Evolutionary conservation across 2,329 filamentous ascomycete species (phyloP).

Genomic region (Pleomassaria siparia): DNA sequence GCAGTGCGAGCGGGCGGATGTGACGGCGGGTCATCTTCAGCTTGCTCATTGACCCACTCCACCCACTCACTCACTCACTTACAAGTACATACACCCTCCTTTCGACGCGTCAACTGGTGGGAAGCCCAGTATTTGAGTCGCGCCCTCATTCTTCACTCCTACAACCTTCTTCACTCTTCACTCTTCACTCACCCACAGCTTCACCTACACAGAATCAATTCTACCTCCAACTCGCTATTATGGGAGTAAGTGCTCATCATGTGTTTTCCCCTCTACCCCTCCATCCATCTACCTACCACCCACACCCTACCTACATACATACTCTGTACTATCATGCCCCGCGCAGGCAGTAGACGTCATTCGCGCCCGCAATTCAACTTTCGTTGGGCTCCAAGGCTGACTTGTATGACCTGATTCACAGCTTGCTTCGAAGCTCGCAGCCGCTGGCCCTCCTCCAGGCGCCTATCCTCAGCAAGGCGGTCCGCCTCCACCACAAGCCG

Average conservation of each 20-base stretch:
- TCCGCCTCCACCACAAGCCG: conserved; percentile 15
- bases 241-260: conserved; percentile 4
- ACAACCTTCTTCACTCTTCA: background rate
- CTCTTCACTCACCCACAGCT: background rate
- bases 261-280: background rate
- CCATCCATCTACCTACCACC: too few species aligned
- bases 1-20: background rate
- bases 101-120: too few species aligned
- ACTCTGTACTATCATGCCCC: too few species aligned
- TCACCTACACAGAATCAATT: background rate
- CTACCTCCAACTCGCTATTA: background rate
- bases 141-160: background rate
- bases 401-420: conserved; percentile 23
- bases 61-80: too few species aligned
- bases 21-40: conserved; percentile 1
- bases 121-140: background rate
- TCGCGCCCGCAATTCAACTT: background rate
- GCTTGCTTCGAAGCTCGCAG: conserved; percentile 53
- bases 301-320: too few species aligned
- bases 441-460: conserved; percentile 40
- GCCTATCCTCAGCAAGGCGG: conserved; percentile 36
- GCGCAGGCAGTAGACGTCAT: conserved; percentile 2
- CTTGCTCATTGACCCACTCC: background rate
- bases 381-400: conserved; percentile 24
- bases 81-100: too few species aligned